Base-by-base conservation (phyloP, 257 asterid genomes). In the Plantago ovata region DNA sequence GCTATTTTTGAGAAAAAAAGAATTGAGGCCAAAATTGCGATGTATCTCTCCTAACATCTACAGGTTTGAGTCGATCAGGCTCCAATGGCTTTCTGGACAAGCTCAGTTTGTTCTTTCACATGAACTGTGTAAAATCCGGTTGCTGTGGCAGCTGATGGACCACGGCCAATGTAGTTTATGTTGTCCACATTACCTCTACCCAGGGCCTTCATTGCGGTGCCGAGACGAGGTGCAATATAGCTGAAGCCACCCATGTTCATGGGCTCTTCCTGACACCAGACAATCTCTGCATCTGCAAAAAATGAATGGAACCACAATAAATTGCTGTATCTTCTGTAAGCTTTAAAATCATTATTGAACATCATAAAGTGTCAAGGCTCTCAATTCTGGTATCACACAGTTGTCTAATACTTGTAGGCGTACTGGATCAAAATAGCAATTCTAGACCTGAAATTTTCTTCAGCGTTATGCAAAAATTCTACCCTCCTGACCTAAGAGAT, bases 91-190 rank as follows among this genome's bases (percentile, higher is more conserved):
- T 81, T 85, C 53, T 83, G 82, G 53, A 92, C 81, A 12, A 92
- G 78, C 22, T 70, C 94, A 6, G 87, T 73, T 55, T 88, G 98
- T 70, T 92, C 96, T 75, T 88, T 86, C 5, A 56, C 54, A 62
- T 92, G 98, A 66, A 82, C 86, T 60, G 66, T 78, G 63, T 69
- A 74, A 66, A 92, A 92, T 45, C 98, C 98, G 7, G 98, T 92
- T 20, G 98, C 98, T 2, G 98, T 85, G 60, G 98, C 95, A 0
- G 98, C 98, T 55, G 98, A 88, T n/a, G 98, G 94, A 41, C 74
- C 90, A 1, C 98, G 95, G 0, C 98, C 98, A 1, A 52, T 79
- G 20, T 92, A 92, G 65, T 84, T 92, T 66, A 92, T 71, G 72
- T 79, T 95, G 5, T 92, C 90, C 20, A 81, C 58, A 18, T 67